These are phyloP conservation scores for Trichoderma asperellum DNA, from an alignment of 2,329 filamentous ascomycete genomes.

Conservation along the genomic window DNA sequence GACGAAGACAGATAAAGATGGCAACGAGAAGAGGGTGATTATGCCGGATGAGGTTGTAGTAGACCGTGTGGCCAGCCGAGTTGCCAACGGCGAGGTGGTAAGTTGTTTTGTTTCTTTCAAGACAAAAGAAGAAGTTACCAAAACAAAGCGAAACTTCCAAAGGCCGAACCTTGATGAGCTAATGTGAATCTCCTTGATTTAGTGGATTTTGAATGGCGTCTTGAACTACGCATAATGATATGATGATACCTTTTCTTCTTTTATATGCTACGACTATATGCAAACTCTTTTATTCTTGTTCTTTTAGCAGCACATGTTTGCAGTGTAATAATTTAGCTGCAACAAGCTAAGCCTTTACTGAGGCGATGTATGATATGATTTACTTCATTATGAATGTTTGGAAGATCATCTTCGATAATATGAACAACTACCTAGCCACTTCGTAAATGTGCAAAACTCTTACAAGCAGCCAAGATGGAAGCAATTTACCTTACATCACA, in stretches of 20 bases:
- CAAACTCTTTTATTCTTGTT: background rate
- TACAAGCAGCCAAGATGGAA: background rate
- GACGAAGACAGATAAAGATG: constrained; percentile 44
- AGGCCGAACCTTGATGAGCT: background rate
- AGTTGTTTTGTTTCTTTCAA: constrained; percentile 34
- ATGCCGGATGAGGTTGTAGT: constrained; percentile 83
- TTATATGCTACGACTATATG: background rate
- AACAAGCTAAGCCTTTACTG: background rate
- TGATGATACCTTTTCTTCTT: background rate
- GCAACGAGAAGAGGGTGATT: constrained; percentile 68
- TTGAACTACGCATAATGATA: constrained; percentile 47
- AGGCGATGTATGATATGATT: background rate
- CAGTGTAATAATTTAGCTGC: background rate
- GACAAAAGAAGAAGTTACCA: background rate
- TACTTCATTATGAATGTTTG: background rate
- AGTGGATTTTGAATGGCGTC: constrained; percentile 68
- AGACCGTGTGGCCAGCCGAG: constrained; percentile 70
- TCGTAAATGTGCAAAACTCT: background rate
- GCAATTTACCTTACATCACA: background rate
- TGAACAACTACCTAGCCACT: background rate
- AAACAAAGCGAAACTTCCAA: too few species aligned
- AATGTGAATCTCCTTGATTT: background rate
- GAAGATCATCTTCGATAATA: background rate
- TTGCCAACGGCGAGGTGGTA: constrained; percentile 83
- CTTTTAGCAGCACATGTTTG: background rate